Evolutionary conservation across 345 rosid species (phyloP).

Genomic region (Salix purpurea): DNA sequence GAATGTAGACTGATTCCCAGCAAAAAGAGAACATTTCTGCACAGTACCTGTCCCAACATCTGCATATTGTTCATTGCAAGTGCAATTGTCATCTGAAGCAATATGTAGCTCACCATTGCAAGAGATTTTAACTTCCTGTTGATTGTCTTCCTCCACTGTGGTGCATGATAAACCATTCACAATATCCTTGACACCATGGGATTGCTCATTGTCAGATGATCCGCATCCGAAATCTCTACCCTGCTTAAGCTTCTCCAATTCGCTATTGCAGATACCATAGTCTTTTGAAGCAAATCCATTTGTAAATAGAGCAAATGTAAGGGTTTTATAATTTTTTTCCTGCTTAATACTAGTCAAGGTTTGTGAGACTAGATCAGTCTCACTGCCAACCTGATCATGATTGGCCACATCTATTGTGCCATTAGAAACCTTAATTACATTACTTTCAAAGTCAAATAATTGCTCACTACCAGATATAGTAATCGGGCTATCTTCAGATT

Average conservation of each 20-base stretch:
- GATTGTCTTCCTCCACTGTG: background rate
- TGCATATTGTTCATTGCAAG: constrained; percentile 12
- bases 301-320: constrained; percentile 9
- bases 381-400: constrained; percentile 11
- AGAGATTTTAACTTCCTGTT: constrained; percentile 13
- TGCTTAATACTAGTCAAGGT: constrained; percentile 4
- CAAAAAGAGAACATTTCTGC: constrained; percentile 11
- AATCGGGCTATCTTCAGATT: constrained; percentile 17
- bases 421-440: constrained; percentile 16
- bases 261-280: constrained; percentile 5
- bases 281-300: constrained; percentile 6
- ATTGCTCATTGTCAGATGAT: constrained; percentile 12
- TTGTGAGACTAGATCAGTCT: background rate
- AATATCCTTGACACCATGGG: constrained; percentile 7
- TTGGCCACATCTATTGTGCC: constrained; percentile 9
- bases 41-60: constrained; percentile 13
- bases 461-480: constrained; percentile 26
- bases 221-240: constrained; percentile 16
- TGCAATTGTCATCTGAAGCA: constrained; percentile 15
- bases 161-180: constrained; percentile 11
- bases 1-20: constrained; percentile 7
- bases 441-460: constrained; percentile 13
- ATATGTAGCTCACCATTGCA: background rate
- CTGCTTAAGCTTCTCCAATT: constrained; percentile 16
- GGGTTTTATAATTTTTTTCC: constrained; percentile 9